Percentiles rank a stretch among this genome's conserved stretches.
phyloP scores from a whole-genome alignment of 1,284 basidiomycete species.

The Malassezia slooffiae region DNA sequence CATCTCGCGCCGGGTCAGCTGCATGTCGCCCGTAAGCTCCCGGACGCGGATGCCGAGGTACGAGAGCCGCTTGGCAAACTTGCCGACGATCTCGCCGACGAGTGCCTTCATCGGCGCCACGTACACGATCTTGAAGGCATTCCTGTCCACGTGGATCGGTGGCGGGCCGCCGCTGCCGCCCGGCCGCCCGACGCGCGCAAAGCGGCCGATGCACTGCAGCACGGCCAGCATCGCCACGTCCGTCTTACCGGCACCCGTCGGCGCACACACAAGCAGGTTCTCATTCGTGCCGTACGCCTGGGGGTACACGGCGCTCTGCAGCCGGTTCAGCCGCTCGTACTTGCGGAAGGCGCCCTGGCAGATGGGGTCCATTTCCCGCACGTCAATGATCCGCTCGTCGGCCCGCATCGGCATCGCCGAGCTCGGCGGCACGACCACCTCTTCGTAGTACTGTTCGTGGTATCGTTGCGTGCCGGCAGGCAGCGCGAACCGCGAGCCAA shows the following conservation, averaged over 20 bases:
- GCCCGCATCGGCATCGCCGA: constrained; percentile 63
- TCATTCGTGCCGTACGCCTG: constrained; percentile 89
- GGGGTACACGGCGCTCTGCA: constrained; percentile 89
- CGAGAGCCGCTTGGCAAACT: constrained; percentile 75
- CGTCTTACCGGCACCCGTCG: constrained; percentile 66
- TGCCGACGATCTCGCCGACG: constrained; percentile 87
- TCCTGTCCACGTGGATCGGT: constrained; percentile 27
- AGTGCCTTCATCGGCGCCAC: constrained; percentile 99
- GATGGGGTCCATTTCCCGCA: constrained; percentile 66
- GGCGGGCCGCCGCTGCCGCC: too few species aligned
- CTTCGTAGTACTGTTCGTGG: constrained; percentile 53
- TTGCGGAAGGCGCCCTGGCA: constrained; percentile 79
- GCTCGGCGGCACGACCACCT: constrained; percentile 80
- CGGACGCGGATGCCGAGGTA: constrained; percentile 81
- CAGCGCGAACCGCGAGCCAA: constrained; percentile 64
- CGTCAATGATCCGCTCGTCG: constrained; percentile 62
- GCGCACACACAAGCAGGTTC: constrained; percentile 69
- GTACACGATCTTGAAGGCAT: constrained; percentile 86
- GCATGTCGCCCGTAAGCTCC: constrained; percentile 99
- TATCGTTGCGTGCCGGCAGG: constrained; percentile 70
- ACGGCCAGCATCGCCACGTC: constrained; percentile 94
- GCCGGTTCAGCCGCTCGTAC: constrained; percentile 76
- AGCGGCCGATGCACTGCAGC: constrained; percentile 71
- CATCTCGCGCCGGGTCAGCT: constrained; percentile 85
- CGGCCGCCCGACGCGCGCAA: constrained; percentile 54